A percentile compares a stretch with the other conserved stretches of the same genome.
These are phyloP conservation scores for Lasiosphaeris hirsuta DNA, from an alignment of 495 filamentous ascomycete species.

Conservation along the genomic window DNA sequence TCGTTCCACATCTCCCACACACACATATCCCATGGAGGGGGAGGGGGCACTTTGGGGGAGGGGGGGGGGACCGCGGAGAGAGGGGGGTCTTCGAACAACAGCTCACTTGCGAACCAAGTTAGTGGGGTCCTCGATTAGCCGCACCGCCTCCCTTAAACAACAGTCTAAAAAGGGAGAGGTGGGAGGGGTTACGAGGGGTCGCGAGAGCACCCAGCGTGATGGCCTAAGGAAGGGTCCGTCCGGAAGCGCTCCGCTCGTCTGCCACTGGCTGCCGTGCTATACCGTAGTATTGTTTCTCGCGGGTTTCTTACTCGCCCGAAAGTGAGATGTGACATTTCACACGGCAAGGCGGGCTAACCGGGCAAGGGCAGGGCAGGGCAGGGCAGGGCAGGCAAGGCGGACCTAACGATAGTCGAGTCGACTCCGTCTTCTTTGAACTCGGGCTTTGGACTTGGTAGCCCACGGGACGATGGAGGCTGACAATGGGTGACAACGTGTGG, in stretches of 20 bases:
- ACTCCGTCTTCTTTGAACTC: not conserved
- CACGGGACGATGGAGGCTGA: no score
- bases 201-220: no score
- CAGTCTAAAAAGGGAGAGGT: not conserved
- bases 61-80: not conserved
- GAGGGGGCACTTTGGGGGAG: not conserved
- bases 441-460: no score
- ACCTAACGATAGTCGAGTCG: not conserved
- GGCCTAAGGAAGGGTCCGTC: not conserved
- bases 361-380: no score
- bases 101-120: not conserved
- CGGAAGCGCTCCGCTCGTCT: constrained; percentile 10
- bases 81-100: not conserved
- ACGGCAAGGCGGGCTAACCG: no score
- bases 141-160: not conserved
- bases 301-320: not conserved
- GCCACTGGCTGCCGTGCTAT: not conserved
- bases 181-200: no score
- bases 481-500: no score
- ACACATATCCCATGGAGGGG: not conserved
- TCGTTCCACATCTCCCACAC: constrained; percentile 2
- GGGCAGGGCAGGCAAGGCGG: not conserved
- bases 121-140: constrained; percentile 2
- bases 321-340: constrained; percentile 10
- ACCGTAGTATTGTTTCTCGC: not conserved